Base-by-base conservation (phyloP, 2,329 filamentous ascomycete species). In the Dissoconium aciculare region DNA sequence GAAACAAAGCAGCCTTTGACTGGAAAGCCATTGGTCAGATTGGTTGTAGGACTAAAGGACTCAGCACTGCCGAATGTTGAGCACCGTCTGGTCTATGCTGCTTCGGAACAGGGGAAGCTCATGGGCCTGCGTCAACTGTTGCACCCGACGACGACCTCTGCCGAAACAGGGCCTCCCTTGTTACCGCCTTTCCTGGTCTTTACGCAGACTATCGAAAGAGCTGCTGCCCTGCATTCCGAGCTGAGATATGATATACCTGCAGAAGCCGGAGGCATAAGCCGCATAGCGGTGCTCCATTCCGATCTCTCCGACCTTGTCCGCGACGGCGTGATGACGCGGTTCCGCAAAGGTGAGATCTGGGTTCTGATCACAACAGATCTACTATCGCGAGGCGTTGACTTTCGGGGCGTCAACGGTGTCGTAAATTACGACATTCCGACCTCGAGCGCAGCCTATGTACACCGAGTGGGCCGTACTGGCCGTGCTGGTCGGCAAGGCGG, bases 381-480 rank as follows among this genome's bases (percentile, higher is more conserved):
- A 5, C 66, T 98, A 8, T 79, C 85, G 11, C 79, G 89, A 17
- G 89, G 89, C 12, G 76, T 98, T 24, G 89, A 98, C 56, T 94
- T 98, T 60, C 74, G 80, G 5, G 89, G 89, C 29, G 76, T 98
- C 40, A 94, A 94, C 48, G 84, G 85, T 27, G 85, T 98, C 0
- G 80, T 98, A 30, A 98, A 95, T 58, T 98, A 94, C 58, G 89
- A 98, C 54, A 83, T 94, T 5, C 89, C 89, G 0, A 82, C 77
- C n/a, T 85, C 80, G 0, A 78, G 79, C 4, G 87, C 85, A 0
- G 74, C 74, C 1, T 98, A 98, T 51, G 79, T 98, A 5, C 89
- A 98, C 57, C 80, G 89, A 8, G 84, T 89, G 0, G 89, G 89
- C 0, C 71, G 89, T 27, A 95, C 89, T 0, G 89, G 87, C 0